phyloP scores from a whole-genome alignment of 2,329 filamentous ascomycete genomes.

The Pseudogymnoascus sp. region DNA sequence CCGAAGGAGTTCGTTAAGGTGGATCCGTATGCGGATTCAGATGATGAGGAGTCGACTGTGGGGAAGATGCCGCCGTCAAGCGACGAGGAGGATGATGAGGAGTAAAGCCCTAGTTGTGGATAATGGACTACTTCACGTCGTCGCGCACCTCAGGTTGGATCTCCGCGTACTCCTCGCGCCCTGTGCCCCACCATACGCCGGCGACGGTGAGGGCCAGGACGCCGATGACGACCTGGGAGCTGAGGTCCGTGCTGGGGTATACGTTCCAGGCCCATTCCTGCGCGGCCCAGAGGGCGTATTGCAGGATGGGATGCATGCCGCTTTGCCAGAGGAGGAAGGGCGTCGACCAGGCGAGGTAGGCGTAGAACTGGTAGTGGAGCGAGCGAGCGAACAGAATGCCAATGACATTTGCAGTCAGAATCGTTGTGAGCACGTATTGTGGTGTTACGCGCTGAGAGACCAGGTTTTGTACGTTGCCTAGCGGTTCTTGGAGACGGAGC shows the following conservation, averaged over 20 bases:
- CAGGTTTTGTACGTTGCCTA: conserved; percentile 38
- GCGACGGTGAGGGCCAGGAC: conserved; percentile 61
- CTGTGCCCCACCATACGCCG: conserved; percentile 33
- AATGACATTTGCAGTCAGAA: conserved; percentile 58
- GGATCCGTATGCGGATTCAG: conserved; percentile 55
- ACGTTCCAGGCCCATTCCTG: conserved; percentile 74
- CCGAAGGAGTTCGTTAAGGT: conserved; percentile 71
- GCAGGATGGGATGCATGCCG: conserved; percentile 51
- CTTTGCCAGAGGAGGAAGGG: conserved; percentile 65
- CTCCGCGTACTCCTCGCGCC: conserved; percentile 26
- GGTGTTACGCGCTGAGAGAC: conserved; percentile 48
- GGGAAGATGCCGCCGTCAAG: conserved; percentile 82
- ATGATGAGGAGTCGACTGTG: conserved; percentile 71
- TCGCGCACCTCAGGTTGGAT: conserved; percentile 14
- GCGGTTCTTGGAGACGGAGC: conserved; percentile 30
- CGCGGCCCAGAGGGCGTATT: conserved; percentile 54
- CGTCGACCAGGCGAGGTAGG: conserved; percentile 67
- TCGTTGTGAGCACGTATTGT: conserved; percentile 55
- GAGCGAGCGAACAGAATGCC: conserved; percentile 65
- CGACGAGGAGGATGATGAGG: conserved; percentile 62
- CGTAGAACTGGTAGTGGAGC: conserved; percentile 71
- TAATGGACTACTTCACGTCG: conserved; percentile 15
- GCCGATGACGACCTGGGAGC: conserved; percentile 63
- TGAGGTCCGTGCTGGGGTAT: conserved; percentile 60
- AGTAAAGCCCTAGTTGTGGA: conserved; percentile 7